Evolutionary conservation across 2,329 filamentous ascomycete genomes (phyloP), one percentile per base, ranked within the genome.

Genomic region (Pseudogymnoascus destructans): DNA sequence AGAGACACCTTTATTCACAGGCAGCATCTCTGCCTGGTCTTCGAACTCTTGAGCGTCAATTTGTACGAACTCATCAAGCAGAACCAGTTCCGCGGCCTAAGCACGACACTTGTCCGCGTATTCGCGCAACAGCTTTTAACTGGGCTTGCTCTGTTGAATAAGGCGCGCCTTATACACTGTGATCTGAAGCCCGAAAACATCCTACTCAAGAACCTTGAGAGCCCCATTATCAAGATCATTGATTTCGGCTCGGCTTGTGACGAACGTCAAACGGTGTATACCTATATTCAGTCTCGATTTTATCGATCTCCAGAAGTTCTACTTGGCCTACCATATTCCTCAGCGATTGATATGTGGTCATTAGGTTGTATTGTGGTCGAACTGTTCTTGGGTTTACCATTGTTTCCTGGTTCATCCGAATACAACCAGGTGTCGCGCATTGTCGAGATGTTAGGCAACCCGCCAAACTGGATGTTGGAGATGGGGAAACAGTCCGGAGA

Each of bases 341-440:
- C 93, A 3, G 93, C 93, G 42, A 98, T 98, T 68, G 93, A 98
- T 69, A 98, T 98, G 92, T 98, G 93, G 93, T 98, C 93, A 3
- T 76, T 98, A 46, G 93, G 93, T 58, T 98, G 93, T 72, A 98
- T 98, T 64, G 92, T 98, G 13, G 93, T 98, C 21, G 93, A 98
- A 72, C 78, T 98, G 15, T 98, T 98, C 77, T 79, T 98, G 1
- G 93, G 93, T 49, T 77, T 98, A 55, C 93, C 93, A 0, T 74
- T 98, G 2, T 98, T 98, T 72, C 93, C 93, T 6, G 93, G 93
- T 25, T 97, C 92, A 0, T 98, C 93, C 2, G 93, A 98, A 72
- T 98, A 98, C 73, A 98, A 98, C 66, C 93, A 98, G 71, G 91
- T 98, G 15, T 92, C 92, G 25, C 81, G 93, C 57, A 98, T 98